Evolutionary conservation across 495 filamentous ascomycete species (phyloP).

Genomic region (Penicillium longicatenatum): DNA sequence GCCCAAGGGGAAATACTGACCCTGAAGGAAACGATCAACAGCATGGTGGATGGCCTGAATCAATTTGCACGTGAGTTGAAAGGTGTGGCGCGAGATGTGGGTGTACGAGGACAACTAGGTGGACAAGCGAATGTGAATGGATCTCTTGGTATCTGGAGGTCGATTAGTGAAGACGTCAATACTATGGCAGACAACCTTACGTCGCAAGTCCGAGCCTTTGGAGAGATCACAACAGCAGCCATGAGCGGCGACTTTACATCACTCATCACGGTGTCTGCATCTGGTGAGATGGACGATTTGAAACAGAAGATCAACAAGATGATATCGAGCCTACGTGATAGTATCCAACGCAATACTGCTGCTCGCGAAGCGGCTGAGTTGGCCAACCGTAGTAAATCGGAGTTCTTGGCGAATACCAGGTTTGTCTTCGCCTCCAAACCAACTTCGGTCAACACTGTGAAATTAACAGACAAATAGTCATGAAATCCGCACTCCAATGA

Average conservation of each 20-base stretch:
- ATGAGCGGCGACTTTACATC: constrained; percentile 86
- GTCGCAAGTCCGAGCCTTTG: constrained; percentile 87
- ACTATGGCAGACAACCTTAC: constrained; percentile 91
- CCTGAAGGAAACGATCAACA: constrained; percentile 91
- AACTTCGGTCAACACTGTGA: too few species aligned
- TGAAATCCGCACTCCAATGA: constrained; percentile 78
- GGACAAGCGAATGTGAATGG: constrained; percentile 89
- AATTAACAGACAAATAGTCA: constrained; percentile 45
- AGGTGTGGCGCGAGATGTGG: constrained; percentile 90
- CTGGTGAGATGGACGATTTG: constrained; percentile 93
- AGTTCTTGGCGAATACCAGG: constrained; percentile 78
- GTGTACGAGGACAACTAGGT: constrained; percentile 86
- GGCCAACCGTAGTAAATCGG: constrained; percentile 62
- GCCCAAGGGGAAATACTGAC: constrained; percentile 87
- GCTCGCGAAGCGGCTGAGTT: constrained; percentile 56
- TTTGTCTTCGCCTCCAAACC: constrained; percentile 36
- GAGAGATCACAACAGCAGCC: constrained; percentile 89
- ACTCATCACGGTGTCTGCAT: constrained; percentile 87
- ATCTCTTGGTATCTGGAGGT: constrained; percentile 94
- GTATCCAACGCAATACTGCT: constrained; percentile 34
- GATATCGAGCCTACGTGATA: constrained; percentile 82
- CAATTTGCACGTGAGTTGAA: constrained; percentile 93
- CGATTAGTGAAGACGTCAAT: constrained; percentile 78
- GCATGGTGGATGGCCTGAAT: constrained; percentile 89
- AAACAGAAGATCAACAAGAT: constrained; percentile 96